These are phyloP conservation scores for Komagataea norvegica DNA, from an alignment of 1,139 yeast genomes.

Conservation along the genomic window DNA sequence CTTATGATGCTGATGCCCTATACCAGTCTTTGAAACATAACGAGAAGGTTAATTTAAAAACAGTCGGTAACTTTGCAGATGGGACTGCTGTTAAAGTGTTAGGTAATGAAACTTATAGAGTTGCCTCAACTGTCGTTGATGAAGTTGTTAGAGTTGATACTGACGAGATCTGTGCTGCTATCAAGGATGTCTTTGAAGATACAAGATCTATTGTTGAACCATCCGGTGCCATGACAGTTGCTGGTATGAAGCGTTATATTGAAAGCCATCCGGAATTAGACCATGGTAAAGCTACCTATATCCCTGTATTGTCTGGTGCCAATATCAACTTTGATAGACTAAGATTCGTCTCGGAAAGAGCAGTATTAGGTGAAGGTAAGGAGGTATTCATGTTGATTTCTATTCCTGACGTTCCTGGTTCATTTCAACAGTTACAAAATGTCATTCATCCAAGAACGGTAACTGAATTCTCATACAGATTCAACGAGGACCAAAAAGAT, in stretches of 20 bases:
- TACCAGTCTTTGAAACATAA: constrained; percentile 61
- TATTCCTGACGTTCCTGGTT: constrained; percentile 90
- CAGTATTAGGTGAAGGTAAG: constrained; percentile 94
- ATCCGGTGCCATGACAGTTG: constrained; percentile 93
- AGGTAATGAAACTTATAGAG: constrained; percentile 88
- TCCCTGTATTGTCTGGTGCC: constrained; percentile 90
- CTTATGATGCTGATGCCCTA: constrained; percentile 91
- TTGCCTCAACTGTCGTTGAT: constrained; percentile 74
- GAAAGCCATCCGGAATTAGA: constrained; percentile 60
- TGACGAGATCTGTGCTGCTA: constrained; percentile 96
- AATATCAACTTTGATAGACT: constrained; percentile 96
- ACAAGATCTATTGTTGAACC: constrained; percentile 95
- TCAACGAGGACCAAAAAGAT: constrained; percentile 31
- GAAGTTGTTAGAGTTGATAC: constrained; percentile 85
- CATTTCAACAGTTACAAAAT: constrained; percentile 69
- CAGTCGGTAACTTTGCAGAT: constrained; percentile 98
- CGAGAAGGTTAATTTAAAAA: constrained; percentile 50
- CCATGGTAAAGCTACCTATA: constrained; percentile 69
- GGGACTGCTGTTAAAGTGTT: constrained; percentile 95
- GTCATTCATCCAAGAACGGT: constrained; percentile 81
- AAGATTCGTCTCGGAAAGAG: constrained; percentile 96
- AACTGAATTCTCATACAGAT: constrained; percentile 90
- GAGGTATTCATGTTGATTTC: constrained; percentile 89
- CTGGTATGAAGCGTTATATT: constrained; percentile 85
- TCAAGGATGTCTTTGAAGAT: constrained; percentile 93